phyloP scores from a whole-genome alignment of 2,329 filamentous ascomycete species.

The Nigrospora sphaerica region DNA sequence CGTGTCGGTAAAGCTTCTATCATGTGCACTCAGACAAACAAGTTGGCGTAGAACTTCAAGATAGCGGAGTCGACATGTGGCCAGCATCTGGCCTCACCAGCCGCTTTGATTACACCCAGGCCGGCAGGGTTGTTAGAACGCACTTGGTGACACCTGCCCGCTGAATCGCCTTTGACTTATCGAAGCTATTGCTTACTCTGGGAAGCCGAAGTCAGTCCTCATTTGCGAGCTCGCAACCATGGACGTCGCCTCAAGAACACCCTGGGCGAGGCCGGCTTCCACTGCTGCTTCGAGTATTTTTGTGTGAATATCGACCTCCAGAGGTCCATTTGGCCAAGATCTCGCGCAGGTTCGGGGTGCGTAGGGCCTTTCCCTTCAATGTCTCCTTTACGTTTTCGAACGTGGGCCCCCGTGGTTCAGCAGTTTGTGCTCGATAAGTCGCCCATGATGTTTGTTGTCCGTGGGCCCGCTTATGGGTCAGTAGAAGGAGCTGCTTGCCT shows the following conservation, averaged over 20 bases:
- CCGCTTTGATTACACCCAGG: not conserved
- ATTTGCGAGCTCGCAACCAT: too few species aligned
- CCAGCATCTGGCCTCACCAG: not conserved
- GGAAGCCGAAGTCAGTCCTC: not conserved
- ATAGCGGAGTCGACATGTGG: not conserved
- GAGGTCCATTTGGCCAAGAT: not conserved
- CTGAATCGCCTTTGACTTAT: not conserved
- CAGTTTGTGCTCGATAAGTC: too few species aligned
- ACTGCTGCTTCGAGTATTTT: not conserved
- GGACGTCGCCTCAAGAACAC: not conserved
- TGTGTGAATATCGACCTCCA: not conserved
- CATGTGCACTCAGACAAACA: not conserved
- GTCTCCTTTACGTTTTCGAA: not conserved
- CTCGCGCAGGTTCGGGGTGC: not conserved
- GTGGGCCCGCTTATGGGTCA: too few species aligned
- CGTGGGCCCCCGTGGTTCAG: not conserved
- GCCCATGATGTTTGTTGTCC: too few species aligned
- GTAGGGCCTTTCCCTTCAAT: not conserved
- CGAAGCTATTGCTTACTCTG: too few species aligned
- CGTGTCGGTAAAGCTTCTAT: not conserved
- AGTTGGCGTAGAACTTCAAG: not conserved
- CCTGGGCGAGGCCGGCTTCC: not conserved
- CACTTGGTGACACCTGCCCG: not conserved
- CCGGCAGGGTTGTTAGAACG: not conserved
- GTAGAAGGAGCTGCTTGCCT: too few species aligned